These are phyloP conservation scores for Sedum album DNA, from an alignment of 164 flowering plant genomes.

Conservation along the genomic window DNA sequence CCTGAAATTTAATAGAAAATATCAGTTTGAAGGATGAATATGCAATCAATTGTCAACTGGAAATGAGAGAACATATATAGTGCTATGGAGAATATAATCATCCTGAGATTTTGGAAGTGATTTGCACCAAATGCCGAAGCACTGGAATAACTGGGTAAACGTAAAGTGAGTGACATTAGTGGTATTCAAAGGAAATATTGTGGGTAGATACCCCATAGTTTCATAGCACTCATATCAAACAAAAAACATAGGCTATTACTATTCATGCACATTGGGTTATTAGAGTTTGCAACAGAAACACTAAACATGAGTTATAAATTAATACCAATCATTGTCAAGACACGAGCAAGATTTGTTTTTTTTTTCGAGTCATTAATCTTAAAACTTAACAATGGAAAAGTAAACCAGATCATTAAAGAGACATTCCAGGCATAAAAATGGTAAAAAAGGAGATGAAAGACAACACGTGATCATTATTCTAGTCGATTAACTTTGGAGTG, in stretches of 20 bases:
- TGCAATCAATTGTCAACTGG: not conserved
- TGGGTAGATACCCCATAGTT: conserved; percentile 4
- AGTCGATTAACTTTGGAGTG: not conserved
- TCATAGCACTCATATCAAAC: not conserved
- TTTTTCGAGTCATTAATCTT: too few relatives aligned
- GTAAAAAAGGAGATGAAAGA: not conserved
- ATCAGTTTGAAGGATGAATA: not conserved
- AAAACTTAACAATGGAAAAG: not conserved
- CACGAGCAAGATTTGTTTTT: not conserved
- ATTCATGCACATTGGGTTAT: not conserved
- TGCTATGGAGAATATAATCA: not conserved
- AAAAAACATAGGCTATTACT: not conserved
- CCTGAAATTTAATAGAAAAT: not conserved
- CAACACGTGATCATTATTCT: not conserved
- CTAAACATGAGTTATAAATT: not conserved
- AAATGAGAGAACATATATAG: not conserved
- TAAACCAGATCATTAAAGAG: not conserved
- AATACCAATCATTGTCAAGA: not conserved
- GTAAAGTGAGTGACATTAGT: not conserved
- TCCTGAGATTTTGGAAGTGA: not conserved
- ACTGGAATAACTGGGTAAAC: not conserved
- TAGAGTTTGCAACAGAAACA: not conserved
- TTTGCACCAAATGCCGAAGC: not conserved
- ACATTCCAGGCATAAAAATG: not conserved
- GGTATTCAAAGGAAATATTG: not conserved